Conservation (phyloP, 306 rosid species). For the Trifolium subterraneum region DNA sequence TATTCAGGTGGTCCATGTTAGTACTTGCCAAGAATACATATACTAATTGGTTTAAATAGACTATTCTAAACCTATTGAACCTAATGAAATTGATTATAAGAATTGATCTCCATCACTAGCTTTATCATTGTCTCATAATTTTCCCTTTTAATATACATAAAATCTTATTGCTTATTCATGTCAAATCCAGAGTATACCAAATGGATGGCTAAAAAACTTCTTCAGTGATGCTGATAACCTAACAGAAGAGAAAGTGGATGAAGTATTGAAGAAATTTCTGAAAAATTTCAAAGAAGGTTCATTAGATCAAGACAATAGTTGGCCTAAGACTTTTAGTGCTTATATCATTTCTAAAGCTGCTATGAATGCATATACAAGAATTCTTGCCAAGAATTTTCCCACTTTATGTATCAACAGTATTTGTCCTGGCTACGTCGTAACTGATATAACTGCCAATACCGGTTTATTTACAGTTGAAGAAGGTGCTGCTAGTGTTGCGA, state of each 20-base stretch:
- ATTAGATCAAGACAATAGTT: constrained; percentile 34
- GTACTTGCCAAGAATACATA: too few relatives aligned
- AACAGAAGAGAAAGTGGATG: constrained; percentile 47
- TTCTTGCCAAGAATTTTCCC: constrained; percentile 41
- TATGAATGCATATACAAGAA: constrained; percentile 53
- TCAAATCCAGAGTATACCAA: too few relatives aligned
- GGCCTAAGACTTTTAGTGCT: constrained; percentile 37
- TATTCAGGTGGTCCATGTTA: too few relatives aligned
- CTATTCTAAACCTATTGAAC: too few relatives aligned
- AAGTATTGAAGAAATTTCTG: constrained; percentile 39
- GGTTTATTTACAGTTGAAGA: constrained; percentile 45
- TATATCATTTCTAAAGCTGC: constrained; percentile 51
- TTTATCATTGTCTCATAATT: too few relatives aligned
- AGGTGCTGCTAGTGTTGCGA: constrained; percentile 51
- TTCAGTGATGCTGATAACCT: constrained; percentile 41
- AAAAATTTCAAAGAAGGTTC: constrained; percentile 46
- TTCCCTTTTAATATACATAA: too few relatives aligned
- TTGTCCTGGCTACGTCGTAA: constrained; percentile 50
- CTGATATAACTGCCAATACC: constrained; percentile 42
- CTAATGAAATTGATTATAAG: too few relatives aligned
- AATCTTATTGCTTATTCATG: too few relatives aligned
- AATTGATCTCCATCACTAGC: too few relatives aligned
- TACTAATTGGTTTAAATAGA: too few relatives aligned
- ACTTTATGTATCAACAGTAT: constrained; percentile 44
- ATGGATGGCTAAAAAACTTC: too few relatives aligned